Percentiles rank a stretch among this genome's conserved stretches.
Evolutionary conservation across 192 early-diverging fungal species (phyloP).

Genomic region (Chytriomyces sp.): DNA sequence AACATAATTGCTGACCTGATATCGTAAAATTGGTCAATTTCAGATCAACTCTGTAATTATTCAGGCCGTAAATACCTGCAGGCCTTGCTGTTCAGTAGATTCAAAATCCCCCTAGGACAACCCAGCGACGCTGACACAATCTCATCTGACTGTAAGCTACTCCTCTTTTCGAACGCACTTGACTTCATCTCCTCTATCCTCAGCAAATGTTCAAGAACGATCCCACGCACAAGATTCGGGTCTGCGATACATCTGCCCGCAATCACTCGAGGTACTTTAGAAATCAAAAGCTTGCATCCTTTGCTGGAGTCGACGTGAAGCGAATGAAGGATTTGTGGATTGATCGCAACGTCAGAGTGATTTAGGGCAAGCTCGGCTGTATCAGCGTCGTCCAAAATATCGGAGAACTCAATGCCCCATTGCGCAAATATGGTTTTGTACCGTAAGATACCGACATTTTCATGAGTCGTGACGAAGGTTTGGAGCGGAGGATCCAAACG

Average conservation of each 20-base stretch:
- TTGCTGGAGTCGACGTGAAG: not conserved
- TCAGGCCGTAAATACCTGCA: constrained; percentile 48
- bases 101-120: constrained; percentile 66
- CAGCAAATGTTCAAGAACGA: constrained; percentile 52
- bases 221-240: constrained; percentile 44
- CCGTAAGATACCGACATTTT: constrained; percentile 35
- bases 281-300: not conserved
- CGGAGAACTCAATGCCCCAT: constrained; percentile 52
- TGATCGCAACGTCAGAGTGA: not conserved
- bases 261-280: constrained; percentile 56
- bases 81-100: constrained; percentile 75
- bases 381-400: constrained; percentile 1
- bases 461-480: constrained; percentile 42
- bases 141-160: not conserved
- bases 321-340: not conserved
- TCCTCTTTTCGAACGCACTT: not conserved
- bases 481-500: constrained; percentile 46
- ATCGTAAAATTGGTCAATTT: not conserved
- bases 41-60: not conserved
- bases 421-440: constrained; percentile 33
- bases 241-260: constrained; percentile 65
- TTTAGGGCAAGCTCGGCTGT: not conserved
- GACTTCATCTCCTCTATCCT: constrained; percentile 44
- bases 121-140: not conserved
- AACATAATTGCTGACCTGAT: constrained; percentile 74